Conservation (phyloP, 148 eudicot species). For the Persicaria tinctoria region DNA sequence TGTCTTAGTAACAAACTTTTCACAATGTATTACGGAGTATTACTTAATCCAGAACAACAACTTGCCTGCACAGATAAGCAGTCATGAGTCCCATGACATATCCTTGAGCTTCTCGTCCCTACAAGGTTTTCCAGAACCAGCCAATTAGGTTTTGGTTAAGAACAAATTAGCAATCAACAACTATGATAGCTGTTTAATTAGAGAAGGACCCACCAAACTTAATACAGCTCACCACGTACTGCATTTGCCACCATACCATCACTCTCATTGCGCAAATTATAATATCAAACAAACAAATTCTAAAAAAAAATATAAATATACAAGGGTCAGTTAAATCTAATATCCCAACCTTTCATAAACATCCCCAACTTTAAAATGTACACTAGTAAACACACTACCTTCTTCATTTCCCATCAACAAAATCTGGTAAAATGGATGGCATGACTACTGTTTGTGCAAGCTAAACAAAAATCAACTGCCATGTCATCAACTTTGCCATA, state of each 20-base stretch:
- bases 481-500: no score
- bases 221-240: conserved; percentile 4
- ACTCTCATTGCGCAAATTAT: conserved; percentile 4
- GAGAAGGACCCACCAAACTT: not conserved
- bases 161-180: conserved; percentile 3
- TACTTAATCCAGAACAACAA: not conserved
- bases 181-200: not conserved
- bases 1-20: not conserved
- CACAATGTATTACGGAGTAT: not conserved
- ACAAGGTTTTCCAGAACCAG: not conserved
- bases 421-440: no score
- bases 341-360: no score
- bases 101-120: not conserved
- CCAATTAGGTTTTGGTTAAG: not conserved
- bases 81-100: not conserved
- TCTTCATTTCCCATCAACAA: no score
- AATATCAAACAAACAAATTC: conserved; percentile 3
- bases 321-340: no score
- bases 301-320: not conserved
- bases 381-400: no score
- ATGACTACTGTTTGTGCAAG: no score
- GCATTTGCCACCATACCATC: not conserved
- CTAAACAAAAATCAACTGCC: no score
- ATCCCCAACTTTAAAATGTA: no score
- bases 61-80: no score